Conservation (phyloP, 2,329 filamentous ascomycete genomes). For the Aureobasidium sp. region DNA sequence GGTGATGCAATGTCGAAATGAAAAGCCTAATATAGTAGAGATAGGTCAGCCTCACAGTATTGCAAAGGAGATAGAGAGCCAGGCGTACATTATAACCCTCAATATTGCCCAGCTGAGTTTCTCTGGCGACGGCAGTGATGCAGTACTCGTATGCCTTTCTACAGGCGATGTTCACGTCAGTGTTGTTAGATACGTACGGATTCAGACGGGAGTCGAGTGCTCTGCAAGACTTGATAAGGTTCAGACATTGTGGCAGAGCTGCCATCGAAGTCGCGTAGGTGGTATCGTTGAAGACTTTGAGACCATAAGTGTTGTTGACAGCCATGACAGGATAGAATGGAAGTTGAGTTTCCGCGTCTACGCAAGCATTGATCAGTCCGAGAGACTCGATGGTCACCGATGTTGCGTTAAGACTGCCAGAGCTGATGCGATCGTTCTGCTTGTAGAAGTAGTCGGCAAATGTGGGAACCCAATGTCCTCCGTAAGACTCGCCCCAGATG, state of each 20-base stretch:
- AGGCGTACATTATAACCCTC: background rate
- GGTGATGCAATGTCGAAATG: conserved; percentile 3
- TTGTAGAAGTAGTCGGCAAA: conserved; percentile 38
- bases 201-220: background rate
- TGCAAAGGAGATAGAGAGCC: background rate
- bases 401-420: conserved; percentile 25
- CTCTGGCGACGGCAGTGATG: background rate
- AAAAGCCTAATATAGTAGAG: background rate
- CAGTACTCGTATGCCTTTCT: background rate
- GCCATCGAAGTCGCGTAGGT: background rate
- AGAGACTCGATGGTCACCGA: conserved; percentile 46
- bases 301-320: conserved; percentile 34
- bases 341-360: conserved; percentile 42
- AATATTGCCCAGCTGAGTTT: background rate
- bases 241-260: background rate
- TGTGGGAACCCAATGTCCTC: background rate
- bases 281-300: conserved; percentile 19
- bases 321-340: conserved; percentile 31
- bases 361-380: conserved; percentile 52
- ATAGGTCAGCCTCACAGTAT: background rate
- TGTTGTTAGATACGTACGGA: background rate
- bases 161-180: background rate
- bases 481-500: conserved; percentile 4
- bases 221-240: background rate
- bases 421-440: conserved; percentile 52